Base-by-base conservation (phyloP, 2,329 filamentous ascomycete species). In the Aspergillus sojae region DNA sequence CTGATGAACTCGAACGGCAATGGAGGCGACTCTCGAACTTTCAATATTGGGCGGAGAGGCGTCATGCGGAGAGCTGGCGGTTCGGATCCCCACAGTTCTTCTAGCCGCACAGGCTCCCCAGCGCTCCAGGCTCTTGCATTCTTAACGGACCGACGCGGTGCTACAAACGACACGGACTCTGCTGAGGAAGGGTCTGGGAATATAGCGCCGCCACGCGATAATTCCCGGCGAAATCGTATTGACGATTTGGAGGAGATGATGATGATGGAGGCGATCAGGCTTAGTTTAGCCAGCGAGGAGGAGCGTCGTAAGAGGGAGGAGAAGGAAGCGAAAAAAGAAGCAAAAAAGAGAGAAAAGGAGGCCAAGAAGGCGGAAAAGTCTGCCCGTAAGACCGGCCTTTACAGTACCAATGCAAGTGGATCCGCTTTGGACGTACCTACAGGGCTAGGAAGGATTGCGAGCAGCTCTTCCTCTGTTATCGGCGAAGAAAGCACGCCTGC, bases 171-270 rank as follows among this genome's bases (percentile, higher is more conserved):
- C 55, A 73, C 70, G 61, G 75, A 77, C 61, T 77, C 75, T 46
- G 71, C 72, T 1, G 76, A 77, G 66, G 76, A 79, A 54, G 71
- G 69, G 9, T 58, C 73, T 10, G 70, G 70, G 1, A 76, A 74
- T 67, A 61, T 78, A 28, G 74, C 78, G 41, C 77, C 80, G 5
- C 74, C 80, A 19, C 79, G 80, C n/a, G 76, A 84, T 9, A 85
- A 83, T 68, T 86, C 85, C 41, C 80, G 89, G 64, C 81, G 87
- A 65, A 86, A 78, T 61, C 85, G 92, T 34, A 88, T 96, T 74
- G 92, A 96, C 26, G 94, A 98, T 70, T 84, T 98, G 0, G 95
- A 99, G 75, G 94, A 97, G 56, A 91, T 99, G 83, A 99, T 99
- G 95, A 93, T 98, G 83, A 93, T 95, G 84, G 95, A 99, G 77